Percentiles rank a stretch among this genome's conserved stretches.
Conservation (phyloP, 23 red algal genomes). For the Cyanidiococcus yangmingshanensis region DNA sequence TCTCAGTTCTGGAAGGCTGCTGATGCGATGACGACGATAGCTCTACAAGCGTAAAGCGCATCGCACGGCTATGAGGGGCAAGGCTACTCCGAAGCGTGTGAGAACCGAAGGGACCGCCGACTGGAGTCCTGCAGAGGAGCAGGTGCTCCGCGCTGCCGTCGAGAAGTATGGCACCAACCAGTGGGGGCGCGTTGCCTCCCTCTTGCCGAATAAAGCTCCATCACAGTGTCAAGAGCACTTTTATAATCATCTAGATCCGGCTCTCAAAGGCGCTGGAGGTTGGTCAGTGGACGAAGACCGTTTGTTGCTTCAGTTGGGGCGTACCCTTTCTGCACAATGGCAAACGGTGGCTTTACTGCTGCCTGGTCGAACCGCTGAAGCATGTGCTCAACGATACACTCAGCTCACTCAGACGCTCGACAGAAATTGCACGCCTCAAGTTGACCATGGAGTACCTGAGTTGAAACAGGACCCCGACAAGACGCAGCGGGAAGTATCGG, state of each 20-base stretch:
- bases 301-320: conserved; percentile 64
- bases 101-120: too few relatives aligned
- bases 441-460: too few relatives aligned
- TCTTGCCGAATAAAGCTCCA: conserved; percentile 61
- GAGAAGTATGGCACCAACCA: conserved; percentile 86
- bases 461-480: too few relatives aligned
- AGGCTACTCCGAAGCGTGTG: too few relatives aligned
- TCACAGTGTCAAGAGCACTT: conserved; percentile 77
- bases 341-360: conserved; percentile 62
- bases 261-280: conserved; percentile 45
- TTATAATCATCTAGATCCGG: conserved; percentile 74
- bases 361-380: conserved; percentile 70
- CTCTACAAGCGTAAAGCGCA: too few relatives aligned
- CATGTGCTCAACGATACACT: conserved; percentile 77
- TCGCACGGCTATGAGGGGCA: too few relatives aligned
- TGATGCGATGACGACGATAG: too few relatives aligned
- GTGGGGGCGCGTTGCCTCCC: conserved; percentile 77
- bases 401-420: conserved; percentile 23
- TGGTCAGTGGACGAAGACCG: conserved; percentile 86
- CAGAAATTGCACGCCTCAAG: too few relatives aligned
- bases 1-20: too few relatives aligned
- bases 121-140: conserved; percentile 86
- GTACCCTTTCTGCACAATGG: conserved; percentile 71
- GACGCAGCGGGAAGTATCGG: too few relatives aligned
- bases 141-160: conserved; percentile 82